phyloP scores from a whole-genome alignment of 441 rosid genomes.

The Euphorbia celastroides region DNA sequence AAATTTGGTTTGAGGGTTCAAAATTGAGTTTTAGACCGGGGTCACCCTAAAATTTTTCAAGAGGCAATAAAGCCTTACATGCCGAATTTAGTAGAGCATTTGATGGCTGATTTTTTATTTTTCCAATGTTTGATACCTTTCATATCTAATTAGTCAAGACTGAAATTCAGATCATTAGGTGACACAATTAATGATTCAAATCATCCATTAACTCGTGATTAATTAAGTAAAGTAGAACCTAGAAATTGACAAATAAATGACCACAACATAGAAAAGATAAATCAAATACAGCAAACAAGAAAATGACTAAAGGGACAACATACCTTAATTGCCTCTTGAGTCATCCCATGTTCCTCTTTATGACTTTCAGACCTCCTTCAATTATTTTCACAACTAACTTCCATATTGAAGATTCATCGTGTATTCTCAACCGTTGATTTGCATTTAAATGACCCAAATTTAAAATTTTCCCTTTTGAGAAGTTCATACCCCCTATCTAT shows the following conservation, averaged over 20 bases:
- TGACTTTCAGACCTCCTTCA: constrained; percentile 14
- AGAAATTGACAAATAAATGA: neutral
- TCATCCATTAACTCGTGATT: neutral
- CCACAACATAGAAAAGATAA: neutral
- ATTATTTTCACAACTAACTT: constrained; percentile 21
- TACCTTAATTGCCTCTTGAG: constrained; percentile 1
- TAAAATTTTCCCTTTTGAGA: constrained; percentile 12
- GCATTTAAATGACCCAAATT: neutral
- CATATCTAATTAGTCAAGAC: too few relatives aligned
- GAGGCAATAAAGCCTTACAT: too few relatives aligned
- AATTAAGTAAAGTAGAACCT: neutral
- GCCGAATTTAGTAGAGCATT: too few relatives aligned
- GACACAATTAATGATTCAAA: too few relatives aligned
- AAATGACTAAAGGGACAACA: neutral
- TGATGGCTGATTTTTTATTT: too few relatives aligned
- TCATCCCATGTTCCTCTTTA: constrained; percentile 14
- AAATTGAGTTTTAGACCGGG: too few relatives aligned
- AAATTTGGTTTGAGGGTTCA: too few relatives aligned
- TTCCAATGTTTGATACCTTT: too few relatives aligned
- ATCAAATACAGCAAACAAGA: neutral
- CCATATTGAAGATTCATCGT: neutral
- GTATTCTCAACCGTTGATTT: neutral
- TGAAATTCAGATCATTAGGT: too few relatives aligned
- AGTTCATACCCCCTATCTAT: neutral
- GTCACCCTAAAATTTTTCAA: too few relatives aligned